These are phyloP conservation scores for Linaria vulgaris DNA, from an alignment of 257 asterid species.

Conservation along the genomic window DNA sequence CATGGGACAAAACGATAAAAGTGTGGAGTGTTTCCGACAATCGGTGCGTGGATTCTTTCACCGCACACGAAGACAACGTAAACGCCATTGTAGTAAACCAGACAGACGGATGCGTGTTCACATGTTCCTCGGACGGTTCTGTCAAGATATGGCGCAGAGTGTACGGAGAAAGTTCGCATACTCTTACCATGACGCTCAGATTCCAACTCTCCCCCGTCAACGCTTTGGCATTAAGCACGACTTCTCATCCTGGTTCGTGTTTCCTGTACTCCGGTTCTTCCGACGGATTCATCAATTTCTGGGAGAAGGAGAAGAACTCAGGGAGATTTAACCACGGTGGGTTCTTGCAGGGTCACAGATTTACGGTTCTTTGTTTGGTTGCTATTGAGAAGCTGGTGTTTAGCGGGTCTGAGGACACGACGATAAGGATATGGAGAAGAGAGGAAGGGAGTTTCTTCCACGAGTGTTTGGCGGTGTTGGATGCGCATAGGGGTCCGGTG, in stretches of 20 bases:
- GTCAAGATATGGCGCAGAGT: conserved; percentile 81
- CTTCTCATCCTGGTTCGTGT: conserved; percentile 35
- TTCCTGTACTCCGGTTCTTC: conserved; percentile 89
- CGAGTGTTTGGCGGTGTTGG: conserved; percentile 82
- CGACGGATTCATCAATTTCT: conserved; percentile 81
- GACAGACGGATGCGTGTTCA: conserved; percentile 76
- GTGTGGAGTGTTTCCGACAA: conserved; percentile 66
- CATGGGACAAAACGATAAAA: conserved; percentile 65
- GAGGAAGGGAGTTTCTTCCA: conserved; percentile 90
- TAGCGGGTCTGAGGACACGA: conserved; percentile 91
- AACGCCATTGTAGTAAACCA: conserved; percentile 60
- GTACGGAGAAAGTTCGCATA: conserved; percentile 76
- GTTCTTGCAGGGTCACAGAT: conserved; percentile 77
- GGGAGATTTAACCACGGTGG: conserved; percentile 87
- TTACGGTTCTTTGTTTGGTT: conserved; percentile 64
- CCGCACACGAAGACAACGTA: conserved; percentile 68
- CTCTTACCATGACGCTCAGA: conserved; percentile 69
- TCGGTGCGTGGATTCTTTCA: conserved; percentile 63
- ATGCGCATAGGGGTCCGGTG: conserved; percentile 87
- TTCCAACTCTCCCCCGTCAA: conserved; percentile 81
- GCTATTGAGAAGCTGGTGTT: conserved; percentile 73
- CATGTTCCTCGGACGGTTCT: conserved; percentile 78
- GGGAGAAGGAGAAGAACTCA: conserved; percentile 83
- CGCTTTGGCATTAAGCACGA: conserved; percentile 51
- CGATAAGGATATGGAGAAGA: conserved; percentile 78